Evolutionary conservation across 1,284 basidiomycete genomes (phyloP), one percentile per base, ranked within the genome.

Genomic region (Ganoderma sp.): DNA sequence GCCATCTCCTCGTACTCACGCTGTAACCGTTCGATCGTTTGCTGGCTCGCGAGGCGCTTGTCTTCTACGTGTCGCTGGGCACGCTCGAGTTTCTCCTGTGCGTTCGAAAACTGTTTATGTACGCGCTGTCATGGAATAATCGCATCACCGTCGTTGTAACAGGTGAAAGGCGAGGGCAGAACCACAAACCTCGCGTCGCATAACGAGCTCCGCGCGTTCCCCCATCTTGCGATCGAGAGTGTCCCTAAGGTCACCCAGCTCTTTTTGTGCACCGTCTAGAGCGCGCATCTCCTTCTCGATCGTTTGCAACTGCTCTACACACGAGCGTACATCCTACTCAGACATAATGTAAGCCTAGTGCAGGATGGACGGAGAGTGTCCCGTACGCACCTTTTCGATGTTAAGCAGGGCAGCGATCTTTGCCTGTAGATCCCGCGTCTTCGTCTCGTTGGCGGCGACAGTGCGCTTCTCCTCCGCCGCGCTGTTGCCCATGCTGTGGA

Each of bases 1-100:
- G 85, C 85, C 91, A 94, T 93, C 71, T 90, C 82, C 50, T 92
- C 88, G 76, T 91, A 95, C 80, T 95, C 91, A 48, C 81, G 83
- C 75, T 93, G 88, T 34, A 96, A 81, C 10, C 88, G 84, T 64
- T 91, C 88, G 65, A 95, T 88, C 14, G 88, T 90, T 69, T 86
- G 84, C 71, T 90, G 87, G 70, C 88, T 90, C 14, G 88, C 85
- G 19, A 83, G 76, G 63, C 89, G 88, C 77, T 90, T 92, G 68
- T 95, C 93, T 75, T 91, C 88, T 7, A 89, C 88, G 69, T 92
- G 90, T 71, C 86, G 84, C 75, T 92, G 88, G 2, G 91, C 89
- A 22, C 92, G 87, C 65, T 89, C 87, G 10, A 94, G 83, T 76
- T 93, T 94, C 71, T 93, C 90, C 57, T 87, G 84, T 3, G 94